A percentile compares a stretch with the other conserved stretches of the same genome.
Conservation (phyloP, 495 filamentous ascomycete genomes). For the Cryomyces minteri region DNA sequence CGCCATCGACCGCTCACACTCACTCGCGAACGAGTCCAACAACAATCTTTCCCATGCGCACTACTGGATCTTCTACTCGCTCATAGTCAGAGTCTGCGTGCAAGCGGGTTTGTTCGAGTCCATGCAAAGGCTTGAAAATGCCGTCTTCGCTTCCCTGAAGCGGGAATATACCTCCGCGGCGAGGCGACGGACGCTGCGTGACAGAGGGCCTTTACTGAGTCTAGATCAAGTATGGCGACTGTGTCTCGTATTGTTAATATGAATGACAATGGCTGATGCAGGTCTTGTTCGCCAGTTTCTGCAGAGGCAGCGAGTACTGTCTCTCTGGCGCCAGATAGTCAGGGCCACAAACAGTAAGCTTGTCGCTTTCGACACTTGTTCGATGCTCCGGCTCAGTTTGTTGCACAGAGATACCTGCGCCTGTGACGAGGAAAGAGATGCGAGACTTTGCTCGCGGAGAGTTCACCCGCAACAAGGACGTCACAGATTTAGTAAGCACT, state of each 20-base stretch:
- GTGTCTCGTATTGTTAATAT: background rate
- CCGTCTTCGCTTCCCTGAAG: too few relatives aligned
- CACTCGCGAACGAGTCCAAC: too few relatives aligned
- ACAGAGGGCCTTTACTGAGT: slow-evolving; percentile 11
- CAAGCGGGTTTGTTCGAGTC: too few relatives aligned
- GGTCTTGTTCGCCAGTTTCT: slow-evolving; percentile 30
- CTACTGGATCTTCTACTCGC: too few relatives aligned
- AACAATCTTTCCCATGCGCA: too few relatives aligned
- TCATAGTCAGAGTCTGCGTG: too few relatives aligned
- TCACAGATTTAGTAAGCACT: slow-evolving; percentile 47
- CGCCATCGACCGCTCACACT: too few relatives aligned
- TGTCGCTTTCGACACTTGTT: background rate
- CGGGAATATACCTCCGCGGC: too few relatives aligned
- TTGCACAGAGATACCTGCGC: slow-evolving; percentile 26
- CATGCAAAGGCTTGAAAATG: too few relatives aligned
- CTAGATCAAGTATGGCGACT: slow-evolving; percentile 17
- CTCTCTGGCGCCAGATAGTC: slow-evolving; percentile 39
- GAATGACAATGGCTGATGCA: background rate
- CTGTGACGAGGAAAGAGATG: slow-evolving; percentile 42
- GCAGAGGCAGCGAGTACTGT: slow-evolving; percentile 32
- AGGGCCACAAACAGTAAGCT: slow-evolving; percentile 19
- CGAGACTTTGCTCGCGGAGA: slow-evolving; percentile 53
- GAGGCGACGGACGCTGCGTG: too few relatives aligned
- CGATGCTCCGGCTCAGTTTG: slow-evolving; percentile 8
- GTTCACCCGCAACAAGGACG: slow-evolving; percentile 51